Percentiles rank a stretch among this genome's conserved stretches.
phyloP scores from a whole-genome alignment of 345 rosid species.

The Acer saccharum region DNA sequence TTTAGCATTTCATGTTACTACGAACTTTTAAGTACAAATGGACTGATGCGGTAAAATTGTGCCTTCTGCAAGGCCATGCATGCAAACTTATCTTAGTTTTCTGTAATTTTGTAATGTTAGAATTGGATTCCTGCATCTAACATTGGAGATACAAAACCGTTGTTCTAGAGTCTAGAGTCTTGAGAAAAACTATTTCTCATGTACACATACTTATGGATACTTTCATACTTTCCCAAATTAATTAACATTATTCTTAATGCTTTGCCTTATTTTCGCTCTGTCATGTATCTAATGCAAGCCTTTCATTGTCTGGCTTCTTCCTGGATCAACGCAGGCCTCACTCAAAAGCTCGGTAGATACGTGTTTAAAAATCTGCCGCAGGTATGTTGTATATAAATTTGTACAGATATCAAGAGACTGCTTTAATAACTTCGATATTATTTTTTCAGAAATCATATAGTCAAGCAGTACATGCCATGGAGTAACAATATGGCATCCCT shows the following conservation, averaged over 20 bases:
- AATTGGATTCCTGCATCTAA: too few species aligned
- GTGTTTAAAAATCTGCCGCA: slow-evolving; percentile 48
- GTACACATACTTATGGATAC: background rate
- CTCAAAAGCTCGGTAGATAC: slow-evolving; percentile 32
- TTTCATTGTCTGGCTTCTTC: background rate
- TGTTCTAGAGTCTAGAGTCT: too few species aligned
- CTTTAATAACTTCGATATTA: too few species aligned
- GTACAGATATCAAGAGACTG: background rate
- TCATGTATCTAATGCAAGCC: background rate
- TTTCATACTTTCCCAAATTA: background rate
- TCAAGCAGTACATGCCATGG: too few species aligned
- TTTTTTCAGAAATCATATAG: too few species aligned
- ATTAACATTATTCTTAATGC: background rate
- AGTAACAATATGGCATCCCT: background rate
- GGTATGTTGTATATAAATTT: slow-evolving; percentile 28
- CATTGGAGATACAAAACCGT: too few species aligned
- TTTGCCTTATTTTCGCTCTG: background rate
- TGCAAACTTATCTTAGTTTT: background rate
- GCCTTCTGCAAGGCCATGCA: background rate
- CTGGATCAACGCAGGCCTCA: slow-evolving; percentile 37
- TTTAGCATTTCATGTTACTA: background rate
- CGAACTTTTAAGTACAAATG: background rate
- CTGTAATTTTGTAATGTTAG: too few species aligned
- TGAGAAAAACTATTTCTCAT: background rate
- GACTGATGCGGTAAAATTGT: background rate